Conservation (phyloP, 2,329 filamentous ascomycete genomes). For the Lasiodiplodia sp. region DNA sequence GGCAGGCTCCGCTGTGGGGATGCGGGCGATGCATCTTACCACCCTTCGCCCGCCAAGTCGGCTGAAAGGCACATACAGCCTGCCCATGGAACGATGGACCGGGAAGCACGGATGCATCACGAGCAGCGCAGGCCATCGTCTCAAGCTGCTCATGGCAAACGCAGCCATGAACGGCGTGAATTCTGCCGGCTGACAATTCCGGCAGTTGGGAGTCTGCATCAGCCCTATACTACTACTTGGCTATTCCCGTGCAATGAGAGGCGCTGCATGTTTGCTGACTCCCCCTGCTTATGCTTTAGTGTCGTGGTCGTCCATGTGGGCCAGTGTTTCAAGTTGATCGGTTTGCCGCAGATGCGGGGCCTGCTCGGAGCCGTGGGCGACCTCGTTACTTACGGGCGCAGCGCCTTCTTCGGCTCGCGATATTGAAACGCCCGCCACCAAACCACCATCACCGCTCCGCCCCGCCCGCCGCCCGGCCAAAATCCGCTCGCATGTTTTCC, state of each 20-base stretch:
- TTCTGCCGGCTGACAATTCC: too few species aligned
- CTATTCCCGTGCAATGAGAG: constrained; percentile 4
- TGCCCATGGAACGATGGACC: constrained; percentile 4
- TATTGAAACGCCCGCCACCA: constrained; percentile 11
- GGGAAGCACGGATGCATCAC: constrained; percentile 16
- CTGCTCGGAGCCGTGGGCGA: neutral
- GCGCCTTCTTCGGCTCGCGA: constrained; percentile 4
- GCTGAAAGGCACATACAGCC: neutral
- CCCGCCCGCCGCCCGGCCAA: constrained; percentile 5
- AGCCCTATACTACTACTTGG: neutral
- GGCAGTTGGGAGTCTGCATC: neutral
- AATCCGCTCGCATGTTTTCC: neutral
- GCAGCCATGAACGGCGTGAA: neutral
- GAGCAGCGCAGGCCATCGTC: constrained; percentile 11
- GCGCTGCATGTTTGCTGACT: neutral
- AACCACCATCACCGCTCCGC: constrained; percentile 14
- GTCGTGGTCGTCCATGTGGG: neutral
- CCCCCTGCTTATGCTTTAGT: neutral
- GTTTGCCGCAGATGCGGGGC: neutral
- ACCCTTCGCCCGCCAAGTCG: constrained; percentile 9
- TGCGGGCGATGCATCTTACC: constrained; percentile 15
- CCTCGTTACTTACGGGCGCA: neutral
- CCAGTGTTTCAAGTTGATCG: constrained; percentile 20
- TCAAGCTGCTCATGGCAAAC: neutral
- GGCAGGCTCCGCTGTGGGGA: constrained; percentile 14